Evolutionary conservation across 2,329 filamentous ascomycete genomes (phyloP).

Genomic region (Ophiocordyceps camponoti-leonardi): DNA sequence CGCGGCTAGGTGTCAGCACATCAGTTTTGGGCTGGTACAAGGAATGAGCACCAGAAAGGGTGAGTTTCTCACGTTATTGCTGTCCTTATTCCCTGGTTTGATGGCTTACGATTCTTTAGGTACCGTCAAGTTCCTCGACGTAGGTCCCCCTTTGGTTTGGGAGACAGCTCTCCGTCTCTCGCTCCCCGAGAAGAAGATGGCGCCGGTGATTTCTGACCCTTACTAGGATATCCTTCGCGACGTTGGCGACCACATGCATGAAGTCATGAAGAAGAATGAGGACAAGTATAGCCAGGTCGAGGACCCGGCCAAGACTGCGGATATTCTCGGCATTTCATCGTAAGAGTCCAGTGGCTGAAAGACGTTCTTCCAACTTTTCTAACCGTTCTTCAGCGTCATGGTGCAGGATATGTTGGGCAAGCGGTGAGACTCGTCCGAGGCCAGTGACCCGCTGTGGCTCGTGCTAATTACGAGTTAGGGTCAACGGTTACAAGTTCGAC

Average conservation of each 20-base stretch:
- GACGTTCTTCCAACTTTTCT: background rate
- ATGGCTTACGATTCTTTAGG: background rate
- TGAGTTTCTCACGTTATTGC: slow-evolving; percentile 18
- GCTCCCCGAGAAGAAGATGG: background rate
- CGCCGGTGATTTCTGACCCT: slow-evolving; percentile 1
- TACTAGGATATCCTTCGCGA: slow-evolving; percentile 23
- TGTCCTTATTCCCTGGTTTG: slow-evolving; percentile 25
- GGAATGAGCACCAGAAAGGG: slow-evolving; percentile 56
- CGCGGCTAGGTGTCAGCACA: slow-evolving; percentile 49
- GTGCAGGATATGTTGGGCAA: slow-evolving; percentile 97
- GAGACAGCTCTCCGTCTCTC: background rate
- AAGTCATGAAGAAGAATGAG: slow-evolving; percentile 84
- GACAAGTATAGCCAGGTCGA: slow-evolving; percentile 82
- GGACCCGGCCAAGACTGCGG: slow-evolving; percentile 65
- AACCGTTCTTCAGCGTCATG: slow-evolving; percentile 53
- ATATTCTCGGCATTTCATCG: slow-evolving; percentile 69
- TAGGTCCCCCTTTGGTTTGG: background rate
- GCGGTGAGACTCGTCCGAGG: slow-evolving; percentile 32
- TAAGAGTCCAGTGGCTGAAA: background rate
- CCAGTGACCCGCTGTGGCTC: no score
- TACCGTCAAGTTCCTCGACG: slow-evolving; percentile 4
- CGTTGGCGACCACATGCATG: slow-evolving; percentile 90
- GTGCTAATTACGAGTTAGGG: slow-evolving; percentile 17
- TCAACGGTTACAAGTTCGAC: slow-evolving; percentile 57
- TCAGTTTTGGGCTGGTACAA: slow-evolving; percentile 59